Conservation (phyloP, 371 early-diverging fungal genomes). For the Syncephalis plumigaleata region DNA sequence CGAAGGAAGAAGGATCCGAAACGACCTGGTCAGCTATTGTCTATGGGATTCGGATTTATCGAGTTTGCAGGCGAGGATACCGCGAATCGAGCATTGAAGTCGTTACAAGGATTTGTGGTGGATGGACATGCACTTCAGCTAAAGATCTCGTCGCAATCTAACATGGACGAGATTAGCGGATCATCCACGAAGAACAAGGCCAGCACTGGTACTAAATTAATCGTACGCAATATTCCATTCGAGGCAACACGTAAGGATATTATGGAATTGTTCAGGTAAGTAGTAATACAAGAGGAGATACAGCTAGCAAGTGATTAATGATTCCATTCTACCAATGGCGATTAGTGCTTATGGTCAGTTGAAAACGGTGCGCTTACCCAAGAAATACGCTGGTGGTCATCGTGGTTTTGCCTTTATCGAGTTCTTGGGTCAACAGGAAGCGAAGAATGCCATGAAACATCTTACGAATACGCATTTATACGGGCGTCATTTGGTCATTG, state of each 20-base stretch:
- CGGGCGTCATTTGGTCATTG: slow-evolving; percentile 94
- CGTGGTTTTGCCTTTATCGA: slow-evolving; percentile 99
- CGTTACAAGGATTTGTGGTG: slow-evolving; percentile 61
- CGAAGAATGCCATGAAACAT: slow-evolving; percentile 73
- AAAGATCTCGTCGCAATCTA: slow-evolving; percentile 59
- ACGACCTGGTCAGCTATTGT: slow-evolving; percentile 44
- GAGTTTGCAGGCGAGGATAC: slow-evolving; percentile 64
- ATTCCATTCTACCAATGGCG: too few species aligned
- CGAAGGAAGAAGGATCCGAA: slow-evolving; percentile 67
- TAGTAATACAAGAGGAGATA: too few species aligned
- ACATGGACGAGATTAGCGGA: slow-evolving; percentile 15
- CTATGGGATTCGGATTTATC: slow-evolving; percentile 97
- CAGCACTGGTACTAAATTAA: slow-evolving; percentile 66
- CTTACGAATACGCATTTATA: slow-evolving; percentile 93
- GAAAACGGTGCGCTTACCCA: slow-evolving; percentile 90
- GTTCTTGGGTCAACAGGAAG: slow-evolving; percentile 85
- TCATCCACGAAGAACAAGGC: slow-evolving; percentile 20
- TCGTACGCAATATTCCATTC: slow-evolving; percentile 97
- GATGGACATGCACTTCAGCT: slow-evolving; percentile 76
- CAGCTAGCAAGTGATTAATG: too few species aligned
- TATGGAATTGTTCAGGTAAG: slow-evolving; percentile 74
- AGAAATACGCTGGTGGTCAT: slow-evolving; percentile 84
- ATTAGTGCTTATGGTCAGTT: slow-evolving; percentile 82
- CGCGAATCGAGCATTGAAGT: slow-evolving; percentile 63
- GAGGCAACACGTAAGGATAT: slow-evolving; percentile 95